Base-by-base conservation (phyloP, 768 basidiomycete genomes). In the Leccinellum albellum region DNA sequence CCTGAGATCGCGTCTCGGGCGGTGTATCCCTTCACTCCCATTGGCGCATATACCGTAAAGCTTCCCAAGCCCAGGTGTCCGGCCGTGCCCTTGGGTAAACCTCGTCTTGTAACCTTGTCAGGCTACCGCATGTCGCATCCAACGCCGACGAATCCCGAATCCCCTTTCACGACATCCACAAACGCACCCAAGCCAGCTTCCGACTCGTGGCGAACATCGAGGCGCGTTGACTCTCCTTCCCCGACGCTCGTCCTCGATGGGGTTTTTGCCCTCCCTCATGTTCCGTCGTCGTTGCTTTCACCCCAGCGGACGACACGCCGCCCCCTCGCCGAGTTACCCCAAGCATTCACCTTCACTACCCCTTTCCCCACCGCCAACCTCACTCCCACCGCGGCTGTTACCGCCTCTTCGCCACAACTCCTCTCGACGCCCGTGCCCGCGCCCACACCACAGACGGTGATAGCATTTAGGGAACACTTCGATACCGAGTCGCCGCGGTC, bases 231-330 rank as follows among this genome's bases (percentile, higher is more conserved):
- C 3, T 56, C 65, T 14, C 53, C 66, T 32, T 51, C 66, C 23
- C 65, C 65, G 3, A 58, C 58, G 0, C 9, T 66, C 32, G 61
- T 66, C 0, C 49, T 66, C 29, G 66, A 66, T 2, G 66, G 66
- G 6, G 55, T 66, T 21, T 66, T 66, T 4, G 64, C 63, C 12
- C 58, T 68, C 49, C 55, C 66, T 1, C 32, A 14, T 10, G 6
- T 28, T 1, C 12, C 37, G 1, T 0, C 42, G 1, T 9, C 40
- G 15, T 12, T 23, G 3, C 9, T n/a, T 5, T 45, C 26, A 10
- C 32, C 54, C 4, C 37, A 15, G 12, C 21, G 21, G 26, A 13
- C 23, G 3, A 50, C 42, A 14, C 46, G 56, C 6, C 54, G 49
- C 8, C 46, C 35, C 17, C 48, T 52, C 8, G 7, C 24, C 2